Conservation (phyloP, 192 early-diverging fungal genomes). For the Coemansia sp. region DNA sequence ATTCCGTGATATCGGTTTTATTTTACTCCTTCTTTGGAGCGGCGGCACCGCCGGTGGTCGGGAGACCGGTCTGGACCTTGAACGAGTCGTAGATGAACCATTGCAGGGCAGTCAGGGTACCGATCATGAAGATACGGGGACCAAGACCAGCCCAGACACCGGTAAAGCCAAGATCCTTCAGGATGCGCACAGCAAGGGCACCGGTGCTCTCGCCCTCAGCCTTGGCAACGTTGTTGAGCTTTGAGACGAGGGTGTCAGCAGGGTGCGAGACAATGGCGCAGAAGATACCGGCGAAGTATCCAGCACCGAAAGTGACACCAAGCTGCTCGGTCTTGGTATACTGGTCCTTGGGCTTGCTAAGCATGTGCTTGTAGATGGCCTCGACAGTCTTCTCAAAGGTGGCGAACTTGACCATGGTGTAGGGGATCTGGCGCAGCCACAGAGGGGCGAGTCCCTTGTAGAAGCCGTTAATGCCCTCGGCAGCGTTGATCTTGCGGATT, state of each 20-base stretch:
- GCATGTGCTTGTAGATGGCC: slow-evolving; percentile 62
- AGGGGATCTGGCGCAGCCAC: slow-evolving; percentile 82
- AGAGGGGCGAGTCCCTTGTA: slow-evolving; percentile 72
- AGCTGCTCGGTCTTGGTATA: slow-evolving; percentile 74
- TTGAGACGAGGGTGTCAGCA: slow-evolving; percentile 79
- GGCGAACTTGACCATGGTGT: slow-evolving; percentile 86
- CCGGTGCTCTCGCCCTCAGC: slow-evolving; percentile 60
- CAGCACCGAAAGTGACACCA: slow-evolving; percentile 78
- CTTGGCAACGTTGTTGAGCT: slow-evolving; percentile 65
- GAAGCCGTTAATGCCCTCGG: slow-evolving; percentile 69
- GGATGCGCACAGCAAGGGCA: slow-evolving; percentile 49
- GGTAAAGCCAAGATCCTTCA: slow-evolving; percentile 63
- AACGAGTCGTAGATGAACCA: slow-evolving; percentile 84
- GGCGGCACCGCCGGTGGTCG: slow-evolving; percentile 63
- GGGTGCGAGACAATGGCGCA: slow-evolving; percentile 91
- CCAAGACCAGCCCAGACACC: slow-evolving; percentile 80
- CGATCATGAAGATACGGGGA: slow-evolving; percentile 90
- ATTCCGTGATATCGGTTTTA: not conserved
- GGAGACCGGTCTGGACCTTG: slow-evolving; percentile 70
- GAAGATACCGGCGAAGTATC: slow-evolving; percentile 86
- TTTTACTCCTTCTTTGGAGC: slow-evolving; percentile 49
- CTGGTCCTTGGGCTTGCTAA: slow-evolving; percentile 66
- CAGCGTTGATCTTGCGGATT: slow-evolving; percentile 57
- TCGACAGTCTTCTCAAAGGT: slow-evolving; percentile 78
- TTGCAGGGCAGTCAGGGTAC: slow-evolving; percentile 84